Conservation (phyloP, 495 filamentous ascomycete genomes). For the Penicillium canariense region DNA sequence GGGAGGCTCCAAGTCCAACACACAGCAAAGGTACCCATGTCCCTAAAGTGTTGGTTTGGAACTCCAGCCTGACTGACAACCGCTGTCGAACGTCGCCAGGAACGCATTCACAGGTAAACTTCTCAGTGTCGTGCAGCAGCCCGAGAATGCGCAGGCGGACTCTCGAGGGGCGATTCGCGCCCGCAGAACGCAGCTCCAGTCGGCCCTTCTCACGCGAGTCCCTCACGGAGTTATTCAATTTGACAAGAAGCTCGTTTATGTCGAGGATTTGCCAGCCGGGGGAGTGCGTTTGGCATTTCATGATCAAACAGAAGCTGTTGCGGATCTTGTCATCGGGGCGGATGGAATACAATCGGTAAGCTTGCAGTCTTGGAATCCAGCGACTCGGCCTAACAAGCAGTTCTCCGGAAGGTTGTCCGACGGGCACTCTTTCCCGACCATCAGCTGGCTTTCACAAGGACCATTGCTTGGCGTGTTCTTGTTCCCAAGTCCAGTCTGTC, state of each 20-base stretch:
- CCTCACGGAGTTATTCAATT: slow-evolving; percentile 37
- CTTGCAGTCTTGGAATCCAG: not conserved
- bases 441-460: slow-evolving; percentile 38
- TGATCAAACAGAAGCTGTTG: slow-evolving; percentile 34
- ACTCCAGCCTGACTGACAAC: not conserved
- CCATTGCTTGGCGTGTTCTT: slow-evolving; percentile 38
- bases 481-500: slow-evolving; percentile 24
- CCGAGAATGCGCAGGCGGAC: slow-evolving; percentile 13
- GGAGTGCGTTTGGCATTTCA: slow-evolving; percentile 32
- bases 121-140: slow-evolving; percentile 8
- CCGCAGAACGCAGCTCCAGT: slow-evolving; percentile 40
- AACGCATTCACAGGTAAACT: slow-evolving; percentile 25
- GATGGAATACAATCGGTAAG: slow-evolving; percentile 53
- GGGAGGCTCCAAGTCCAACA: slow-evolving; percentile 22
- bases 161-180: slow-evolving; percentile 26
- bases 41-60: too few relatives aligned
- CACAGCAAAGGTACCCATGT: slow-evolving; percentile 17
- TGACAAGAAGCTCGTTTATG: slow-evolving; percentile 34
- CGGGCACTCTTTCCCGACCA: slow-evolving; percentile 29
- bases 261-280: slow-evolving; percentile 25
- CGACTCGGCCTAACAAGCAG: not conserved
- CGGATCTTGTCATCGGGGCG: slow-evolving; percentile 51
- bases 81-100: not conserved
- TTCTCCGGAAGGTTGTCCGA: not conserved
- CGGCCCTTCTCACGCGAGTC: slow-evolving; percentile 37